These are phyloP conservation scores for Hippophae rhamnoides DNA, from an alignment of 306 rosid species.

Conservation along the genomic window DNA sequence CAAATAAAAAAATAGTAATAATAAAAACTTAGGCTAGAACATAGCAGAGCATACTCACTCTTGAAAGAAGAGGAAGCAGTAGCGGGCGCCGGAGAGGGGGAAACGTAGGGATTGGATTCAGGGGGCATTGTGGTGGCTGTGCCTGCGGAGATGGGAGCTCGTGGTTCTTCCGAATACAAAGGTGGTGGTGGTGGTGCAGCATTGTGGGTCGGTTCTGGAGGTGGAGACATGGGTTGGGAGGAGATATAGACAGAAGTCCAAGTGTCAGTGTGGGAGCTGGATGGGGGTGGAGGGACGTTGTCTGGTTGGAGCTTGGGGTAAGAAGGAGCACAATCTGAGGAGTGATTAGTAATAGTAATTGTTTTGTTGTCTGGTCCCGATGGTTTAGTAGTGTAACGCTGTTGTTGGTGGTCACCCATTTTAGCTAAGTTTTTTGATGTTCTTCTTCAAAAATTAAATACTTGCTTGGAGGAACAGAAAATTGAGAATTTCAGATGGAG, in stretches of 20 bases:
- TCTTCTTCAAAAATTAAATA: too few species aligned
- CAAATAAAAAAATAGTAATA: background rate
- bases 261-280: slow-evolving; percentile 14
- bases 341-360: slow-evolving; percentile 7
- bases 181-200: background rate
- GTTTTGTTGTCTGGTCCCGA: slow-evolving; percentile 4
- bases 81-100: slow-evolving; percentile 43
- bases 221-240: slow-evolving; percentile 16
- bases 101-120: slow-evolving; percentile 74
- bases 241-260: slow-evolving; percentile 42
- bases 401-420: background rate
- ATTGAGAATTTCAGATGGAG: too few species aligned
- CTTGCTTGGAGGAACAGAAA: too few species aligned
- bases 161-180: slow-evolving; percentile 22
- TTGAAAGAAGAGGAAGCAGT: slow-evolving; percentile 40
- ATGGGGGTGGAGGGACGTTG: slow-evolving; percentile 40
- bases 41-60: slow-evolving; percentile 31
- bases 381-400: background rate
- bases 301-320: slow-evolving; percentile 66
- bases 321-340: slow-evolving; percentile 66
- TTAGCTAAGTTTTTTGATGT: too few species aligned
- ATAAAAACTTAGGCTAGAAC: background rate
- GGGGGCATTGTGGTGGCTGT: slow-evolving; percentile 66
- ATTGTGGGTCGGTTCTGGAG: background rate
- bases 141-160: slow-evolving; percentile 31